A percentile compares a stretch with the other conserved stretches of the same genome.
These are phyloP conservation scores for Dactylis glomerata DNA, from an alignment of 176 grass and related monocot genomes.

Conservation along the genomic window DNA sequence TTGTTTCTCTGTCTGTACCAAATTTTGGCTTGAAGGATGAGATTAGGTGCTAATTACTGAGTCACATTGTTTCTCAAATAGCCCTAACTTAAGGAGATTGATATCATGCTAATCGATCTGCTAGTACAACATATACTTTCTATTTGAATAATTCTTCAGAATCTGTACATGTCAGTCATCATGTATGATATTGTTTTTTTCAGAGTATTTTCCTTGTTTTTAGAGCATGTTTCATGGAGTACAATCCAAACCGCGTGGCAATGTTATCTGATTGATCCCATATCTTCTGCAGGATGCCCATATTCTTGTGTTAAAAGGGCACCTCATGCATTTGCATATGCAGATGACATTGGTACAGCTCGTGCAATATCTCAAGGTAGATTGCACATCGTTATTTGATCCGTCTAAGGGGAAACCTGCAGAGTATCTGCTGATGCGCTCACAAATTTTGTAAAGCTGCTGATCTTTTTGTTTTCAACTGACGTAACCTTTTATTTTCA, in stretches of 20 bases:
- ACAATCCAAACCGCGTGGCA: not conserved
- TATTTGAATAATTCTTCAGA: not conserved
- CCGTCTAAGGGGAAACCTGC: not conserved
- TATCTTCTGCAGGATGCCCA: conserved; percentile 67
- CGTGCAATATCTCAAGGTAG: conserved; percentile 75
- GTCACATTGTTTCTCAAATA: not conserved
- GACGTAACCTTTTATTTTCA: conserved; percentile 37
- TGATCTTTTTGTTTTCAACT: not conserved
- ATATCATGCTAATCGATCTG: conserved; percentile 9
- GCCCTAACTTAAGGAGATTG: not conserved
- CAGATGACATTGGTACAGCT: conserved; percentile 59
- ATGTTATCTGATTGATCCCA: conserved; percentile 18
- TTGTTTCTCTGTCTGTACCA: conserved; percentile 13
- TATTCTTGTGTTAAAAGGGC: conserved; percentile 95
- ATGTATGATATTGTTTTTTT: not conserved
- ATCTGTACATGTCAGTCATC: not conserved
- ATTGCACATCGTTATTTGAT: not conserved
- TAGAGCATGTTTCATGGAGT: not conserved
- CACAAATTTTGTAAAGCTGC: not conserved
- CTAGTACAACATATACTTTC: not conserved
- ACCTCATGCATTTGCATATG: conserved; percentile 75
- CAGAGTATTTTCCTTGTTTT: not conserved
- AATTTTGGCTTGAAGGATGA: not conserved
- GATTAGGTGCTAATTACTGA: conserved; percentile 9
- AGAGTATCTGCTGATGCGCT: not conserved